Base-by-base conservation (phyloP, 2,329 filamentous ascomycete species). In the Colletotrichum sp. region DNA sequence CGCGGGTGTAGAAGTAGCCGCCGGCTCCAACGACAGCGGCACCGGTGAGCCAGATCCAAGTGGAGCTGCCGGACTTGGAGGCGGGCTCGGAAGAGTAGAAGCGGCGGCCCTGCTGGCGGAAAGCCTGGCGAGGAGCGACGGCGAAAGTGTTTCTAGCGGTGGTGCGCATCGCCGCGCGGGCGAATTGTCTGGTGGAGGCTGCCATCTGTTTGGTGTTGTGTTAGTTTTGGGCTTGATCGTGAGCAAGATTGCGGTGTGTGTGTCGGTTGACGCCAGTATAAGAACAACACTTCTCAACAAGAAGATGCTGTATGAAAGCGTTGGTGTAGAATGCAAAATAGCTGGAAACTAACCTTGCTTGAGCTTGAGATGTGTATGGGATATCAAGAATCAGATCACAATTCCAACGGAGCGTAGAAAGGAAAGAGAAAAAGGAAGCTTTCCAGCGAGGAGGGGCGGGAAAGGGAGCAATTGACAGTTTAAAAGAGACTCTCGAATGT, bases 51-150 rank as follows among this genome's bases (percentile, higher is more conserved):
- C 89, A 92, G 79, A 92, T 81, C 77, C 90, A 86, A 65, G 83
- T 77, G 36, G 83, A 85, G 74, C 84, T 84, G 72, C 87, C 86
- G 76, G 86, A 84, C 83, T 90, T 87, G 78, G 87, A 51, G 69
- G 91, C 68, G 68, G 91, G 85, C 84, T 92, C 92, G 70, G 93
- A 93, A 58, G 95, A 93, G 86, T 97, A 98, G 84, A 92, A 92
- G 78, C 95, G 94, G 78, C 93, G 93, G 80, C 91, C 91, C 80
- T 93, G 89, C 81, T 92, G 91, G 83, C 93, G 93, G 88, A 95
- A 92, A 78, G 91, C 89, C 79, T 93, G 90, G 78, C 93, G 90
- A 69, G 90, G 88, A 59, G 89, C 87, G 69, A 89, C 86, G 77
- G 87, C 85, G 82, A 94, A 89, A 77, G 90, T 87, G 80, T 87